A percentile compares a stretch with the other conserved stretches of the same genome.
Evolutionary conservation across 768 basidiomycete genomes (phyloP).

Genomic region (Hypsizygus marmoreus): DNA sequence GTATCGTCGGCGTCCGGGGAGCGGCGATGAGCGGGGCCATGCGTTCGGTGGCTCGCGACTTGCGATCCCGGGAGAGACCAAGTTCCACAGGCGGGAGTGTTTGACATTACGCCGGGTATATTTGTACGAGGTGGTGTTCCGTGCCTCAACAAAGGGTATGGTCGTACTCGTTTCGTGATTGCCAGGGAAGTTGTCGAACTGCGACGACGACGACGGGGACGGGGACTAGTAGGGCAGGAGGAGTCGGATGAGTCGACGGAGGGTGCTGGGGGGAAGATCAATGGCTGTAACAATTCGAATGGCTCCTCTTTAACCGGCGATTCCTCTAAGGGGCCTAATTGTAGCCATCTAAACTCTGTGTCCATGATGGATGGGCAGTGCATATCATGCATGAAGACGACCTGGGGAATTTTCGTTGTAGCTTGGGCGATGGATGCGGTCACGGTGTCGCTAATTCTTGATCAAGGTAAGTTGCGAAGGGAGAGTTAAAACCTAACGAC

Average conservation of each 20-base stretch:
- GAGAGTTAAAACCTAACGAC: conserved; percentile 19
- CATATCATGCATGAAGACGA: conserved; percentile 25
- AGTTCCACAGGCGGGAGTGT: conserved; percentile 32
- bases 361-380: conserved; percentile 47
- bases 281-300: conserved; percentile 33
- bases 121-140: conserved; percentile 30
- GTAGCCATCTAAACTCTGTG: conserved; percentile 36
- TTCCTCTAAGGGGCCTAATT: conserved; percentile 22
- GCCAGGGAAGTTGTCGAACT: conserved; percentile 30
- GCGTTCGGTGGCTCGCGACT: conserved; percentile 32
- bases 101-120: conserved; percentile 37
- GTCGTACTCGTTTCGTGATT: conserved; percentile 38
- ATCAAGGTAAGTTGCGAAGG: conserved; percentile 27
- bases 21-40: conserved; percentile 35
- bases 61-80: conserved; percentile 30
- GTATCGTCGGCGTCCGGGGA: conserved; percentile 40
- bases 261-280: conserved; percentile 41
- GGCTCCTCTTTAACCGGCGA: conserved; percentile 50
- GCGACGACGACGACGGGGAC: conserved; percentile 30
- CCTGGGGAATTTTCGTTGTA: conserved; percentile 12
- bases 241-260: too few species aligned
- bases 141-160: conserved; percentile 35
- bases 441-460: conserved; percentile 16
- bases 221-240: conserved; percentile 19
- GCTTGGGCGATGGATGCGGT: conserved; percentile 26